phyloP scores from a whole-genome alignment of 306 rosid species.

The Prunus padus region DNA sequence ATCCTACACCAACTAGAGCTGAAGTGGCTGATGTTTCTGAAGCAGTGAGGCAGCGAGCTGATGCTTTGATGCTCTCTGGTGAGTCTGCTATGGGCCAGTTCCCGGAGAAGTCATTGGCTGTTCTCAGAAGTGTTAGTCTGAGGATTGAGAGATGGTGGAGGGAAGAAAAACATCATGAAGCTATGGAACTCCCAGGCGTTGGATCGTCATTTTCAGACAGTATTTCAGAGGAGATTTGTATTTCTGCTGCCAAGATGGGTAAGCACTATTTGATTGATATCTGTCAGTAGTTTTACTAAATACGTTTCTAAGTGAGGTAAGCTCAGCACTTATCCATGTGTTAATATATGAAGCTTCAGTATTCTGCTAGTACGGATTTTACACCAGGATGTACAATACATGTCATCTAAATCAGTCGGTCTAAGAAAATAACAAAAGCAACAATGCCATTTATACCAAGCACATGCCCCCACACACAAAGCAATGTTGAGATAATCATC shows the following conservation, averaged over 20 bases:
- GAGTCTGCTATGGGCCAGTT: slow-evolving; percentile 99
- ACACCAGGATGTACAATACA: neutral
- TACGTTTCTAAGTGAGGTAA: neutral
- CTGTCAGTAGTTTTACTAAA: neutral
- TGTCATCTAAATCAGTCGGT: neutral
- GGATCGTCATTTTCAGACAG: slow-evolving; percentile 78
- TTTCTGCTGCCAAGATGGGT: slow-evolving; percentile 99
- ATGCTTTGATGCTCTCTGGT: slow-evolving; percentile 99
- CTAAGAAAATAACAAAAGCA: neutral
- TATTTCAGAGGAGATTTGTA: slow-evolving; percentile 94
- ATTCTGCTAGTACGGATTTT: neutral
- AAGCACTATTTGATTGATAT: slow-evolving; percentile 33
- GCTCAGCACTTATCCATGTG: neutral
- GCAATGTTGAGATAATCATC: neutral
- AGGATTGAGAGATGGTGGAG: slow-evolving; percentile 99
- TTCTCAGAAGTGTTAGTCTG: slow-evolving; percentile 92
- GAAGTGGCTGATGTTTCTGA: slow-evolving; percentile 99
- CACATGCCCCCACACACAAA: neutral
- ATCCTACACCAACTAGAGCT: slow-evolving; percentile 98
- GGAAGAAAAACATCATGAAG: slow-evolving; percentile 88
- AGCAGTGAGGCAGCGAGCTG: slow-evolving; percentile 98
- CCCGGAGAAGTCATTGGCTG: slow-evolving; percentile 94
- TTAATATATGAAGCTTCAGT: neutral
- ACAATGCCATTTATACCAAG: neutral
- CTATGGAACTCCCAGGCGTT: slow-evolving; percentile 63